phyloP scores from a whole-genome alignment of 495 filamentous ascomycete species.

The Lophiostoma macrostomum region DNA sequence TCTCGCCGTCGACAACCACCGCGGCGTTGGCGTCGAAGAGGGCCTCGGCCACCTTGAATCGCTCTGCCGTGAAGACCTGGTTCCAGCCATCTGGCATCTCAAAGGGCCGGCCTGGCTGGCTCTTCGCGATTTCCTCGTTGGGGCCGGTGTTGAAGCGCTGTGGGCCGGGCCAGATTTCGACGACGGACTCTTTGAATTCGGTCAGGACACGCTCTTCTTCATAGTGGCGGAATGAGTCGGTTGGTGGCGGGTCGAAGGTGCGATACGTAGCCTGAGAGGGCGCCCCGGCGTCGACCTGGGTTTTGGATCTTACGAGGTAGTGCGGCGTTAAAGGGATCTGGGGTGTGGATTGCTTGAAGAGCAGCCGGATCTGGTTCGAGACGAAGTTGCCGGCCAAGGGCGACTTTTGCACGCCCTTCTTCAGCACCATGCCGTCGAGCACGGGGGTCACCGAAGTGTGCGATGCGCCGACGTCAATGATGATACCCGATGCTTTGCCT shows the following conservation, averaged over 20 bases:
- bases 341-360: slow-evolving; percentile 73
- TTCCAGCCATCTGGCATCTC: slow-evolving; percentile 96
- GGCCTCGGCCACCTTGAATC: slow-evolving; percentile 79
- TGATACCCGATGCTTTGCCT: slow-evolving; percentile 86
- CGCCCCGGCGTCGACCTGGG: slow-evolving; percentile 80
- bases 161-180: slow-evolving; percentile 87
- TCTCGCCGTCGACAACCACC: slow-evolving; percentile 44
- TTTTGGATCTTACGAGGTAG: slow-evolving; percentile 82
- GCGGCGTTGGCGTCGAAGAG: slow-evolving; percentile 81
- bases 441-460: slow-evolving; percentile 88
- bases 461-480: slow-evolving; percentile 88
- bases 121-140: slow-evolving; percentile 66
- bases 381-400: slow-evolving; percentile 86
- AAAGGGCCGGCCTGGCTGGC: slow-evolving; percentile 73
- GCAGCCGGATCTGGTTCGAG: slow-evolving; percentile 75
- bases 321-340: slow-evolving; percentile 78
- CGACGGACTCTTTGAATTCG: slow-evolving; percentile 96
- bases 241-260: slow-evolving; percentile 61
- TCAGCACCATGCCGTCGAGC: slow-evolving; percentile 90
- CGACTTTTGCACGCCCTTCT: slow-evolving; percentile 76
- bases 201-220: slow-evolving; percentile 91
- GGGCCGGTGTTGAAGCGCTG: slow-evolving; percentile 61
- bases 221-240: slow-evolving; percentile 68
- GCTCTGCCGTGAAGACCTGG: slow-evolving; percentile 83
- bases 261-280: slow-evolving; percentile 69